Evolutionary conservation across 306 rosid genomes (phyloP).

Genomic region (Cicer judaicum): DNA sequence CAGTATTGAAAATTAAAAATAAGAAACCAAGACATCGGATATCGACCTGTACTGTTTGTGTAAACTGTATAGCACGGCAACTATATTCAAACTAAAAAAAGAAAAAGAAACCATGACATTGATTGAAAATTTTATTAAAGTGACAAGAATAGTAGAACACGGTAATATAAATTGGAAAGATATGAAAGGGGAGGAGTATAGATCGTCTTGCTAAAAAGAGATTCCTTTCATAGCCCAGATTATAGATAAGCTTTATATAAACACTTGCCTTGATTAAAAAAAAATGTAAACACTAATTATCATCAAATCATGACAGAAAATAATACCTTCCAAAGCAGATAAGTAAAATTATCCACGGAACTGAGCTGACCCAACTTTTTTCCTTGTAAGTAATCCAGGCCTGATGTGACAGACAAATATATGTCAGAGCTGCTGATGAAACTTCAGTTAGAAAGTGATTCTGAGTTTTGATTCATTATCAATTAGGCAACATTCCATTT

Average conservation of each 20-base stretch:
- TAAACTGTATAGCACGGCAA: not conserved
- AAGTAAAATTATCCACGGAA: conserved; percentile 69
- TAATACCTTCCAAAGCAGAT: conserved; percentile 73
- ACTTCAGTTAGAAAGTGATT: conserved; percentile 24
- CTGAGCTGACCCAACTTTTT: conserved; percentile 64
- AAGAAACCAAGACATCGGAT: conserved; percentile 13
- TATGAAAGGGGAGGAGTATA: not conserved
- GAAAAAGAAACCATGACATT: conserved; percentile 14
- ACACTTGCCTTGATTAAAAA: conserved; percentile 18
- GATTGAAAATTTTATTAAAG: conserved; percentile 27
- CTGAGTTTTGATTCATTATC: not conserved
- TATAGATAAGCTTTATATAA: conserved; percentile 2
- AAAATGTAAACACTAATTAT: not conserved
- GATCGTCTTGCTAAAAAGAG: conserved; percentile 20
- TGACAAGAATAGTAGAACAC: conserved; percentile 16
- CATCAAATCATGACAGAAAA: conserved; percentile 28
- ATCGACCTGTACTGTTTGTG: not conserved
- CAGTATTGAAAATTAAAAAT: conserved; percentile 9
- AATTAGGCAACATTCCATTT: conserved; percentile 1
- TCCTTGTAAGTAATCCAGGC: conserved; percentile 84
- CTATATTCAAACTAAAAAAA: conserved; percentile 8
- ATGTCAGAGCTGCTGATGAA: conserved; percentile 37
- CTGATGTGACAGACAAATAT: conserved; percentile 51
- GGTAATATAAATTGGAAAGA: conserved; percentile 19
- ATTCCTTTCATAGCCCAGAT: conserved; percentile 22